phyloP scores from a whole-genome alignment of 148 eudicot species.

The Rhododendron griersonianum region DNA sequence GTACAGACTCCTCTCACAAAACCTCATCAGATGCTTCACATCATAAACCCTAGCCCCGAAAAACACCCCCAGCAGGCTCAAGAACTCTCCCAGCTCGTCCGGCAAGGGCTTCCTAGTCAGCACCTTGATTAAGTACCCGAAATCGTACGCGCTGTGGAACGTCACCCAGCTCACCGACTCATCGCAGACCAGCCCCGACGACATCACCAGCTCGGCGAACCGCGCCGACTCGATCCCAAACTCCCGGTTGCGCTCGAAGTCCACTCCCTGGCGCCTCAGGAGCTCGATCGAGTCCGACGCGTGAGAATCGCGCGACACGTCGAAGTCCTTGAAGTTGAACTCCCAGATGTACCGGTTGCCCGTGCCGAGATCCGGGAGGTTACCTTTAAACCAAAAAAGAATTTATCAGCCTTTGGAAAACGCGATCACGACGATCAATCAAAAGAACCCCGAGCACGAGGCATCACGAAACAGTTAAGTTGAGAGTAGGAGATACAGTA shows the following conservation, averaged over 20 bases:
- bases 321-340: slow-evolving; percentile 60
- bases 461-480: not conserved
- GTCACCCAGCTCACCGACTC: slow-evolving; percentile 49
- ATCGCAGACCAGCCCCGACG: slow-evolving; percentile 62
- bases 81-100: slow-evolving; percentile 27
- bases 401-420: not conserved
- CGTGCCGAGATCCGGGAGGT: slow-evolving; percentile 41
- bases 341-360: slow-evolving; percentile 51
- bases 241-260: slow-evolving; percentile 26
- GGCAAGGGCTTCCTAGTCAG: slow-evolving; percentile 41
- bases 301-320: slow-evolving; percentile 28
- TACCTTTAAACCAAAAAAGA: slow-evolving; percentile 22
- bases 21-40: slow-evolving; percentile 55
- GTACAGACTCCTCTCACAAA: slow-evolving; percentile 36
- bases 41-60: slow-evolving; percentile 59
- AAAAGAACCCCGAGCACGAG: no score
- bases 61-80: slow-evolving; percentile 24
- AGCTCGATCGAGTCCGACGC: slow-evolving; percentile 43
- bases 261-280: slow-evolving; percentile 30
- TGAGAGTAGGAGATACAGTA: no score
- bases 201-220: slow-evolving; percentile 54
- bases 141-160: slow-evolving; percentile 62
- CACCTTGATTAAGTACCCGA: slow-evolving; percentile 52
- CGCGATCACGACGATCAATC: not conserved
- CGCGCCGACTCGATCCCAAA: slow-evolving; percentile 36